Conservation (phyloP, 2,329 filamentous ascomycete genomes). For the Xylariomycetidae sp. region DNA sequence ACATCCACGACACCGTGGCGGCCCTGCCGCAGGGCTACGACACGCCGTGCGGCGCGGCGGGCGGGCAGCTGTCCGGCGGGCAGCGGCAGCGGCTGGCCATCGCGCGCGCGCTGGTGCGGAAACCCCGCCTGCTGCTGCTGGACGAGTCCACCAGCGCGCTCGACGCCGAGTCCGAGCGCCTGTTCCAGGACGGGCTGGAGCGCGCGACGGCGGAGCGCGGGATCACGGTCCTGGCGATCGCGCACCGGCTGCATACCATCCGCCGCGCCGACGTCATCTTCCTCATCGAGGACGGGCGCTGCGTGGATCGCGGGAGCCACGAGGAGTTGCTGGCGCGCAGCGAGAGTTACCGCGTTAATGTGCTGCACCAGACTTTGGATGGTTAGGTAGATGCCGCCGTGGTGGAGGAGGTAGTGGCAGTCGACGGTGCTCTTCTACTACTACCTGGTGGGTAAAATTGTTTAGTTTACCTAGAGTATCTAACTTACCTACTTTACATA, state of each 20-base stretch:
- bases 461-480: no score
- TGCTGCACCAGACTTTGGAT: constrained; percentile 42
- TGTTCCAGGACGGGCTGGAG: constrained; percentile 63
- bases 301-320: constrained; percentile 47
- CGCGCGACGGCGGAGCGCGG: constrained; percentile 36
- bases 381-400: constrained; percentile 6
- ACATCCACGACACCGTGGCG: constrained; percentile 63
- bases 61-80: constrained; percentile 68
- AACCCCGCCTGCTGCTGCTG: constrained; percentile 66
- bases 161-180: constrained; percentile 61
- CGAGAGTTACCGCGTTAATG: constrained; percentile 47
- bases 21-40: constrained; percentile 59
- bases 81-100: constrained; percentile 76
- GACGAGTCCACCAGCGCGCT: constrained; percentile 79
- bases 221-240: constrained; percentile 53
- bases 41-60: constrained; percentile 64
- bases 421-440: constrained; percentile 1
- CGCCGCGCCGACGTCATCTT: constrained; percentile 52
- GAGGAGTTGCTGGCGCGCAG: constrained; percentile 47
- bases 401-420: not conserved
- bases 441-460: not conserved
- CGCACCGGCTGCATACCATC: constrained; percentile 52
- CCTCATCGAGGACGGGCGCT: constrained; percentile 46
- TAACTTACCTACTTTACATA: no score
- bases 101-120: constrained; percentile 66